Conservation (phyloP, 2,329 filamentous ascomycete genomes). For the Alternaria brassicae region DNA sequence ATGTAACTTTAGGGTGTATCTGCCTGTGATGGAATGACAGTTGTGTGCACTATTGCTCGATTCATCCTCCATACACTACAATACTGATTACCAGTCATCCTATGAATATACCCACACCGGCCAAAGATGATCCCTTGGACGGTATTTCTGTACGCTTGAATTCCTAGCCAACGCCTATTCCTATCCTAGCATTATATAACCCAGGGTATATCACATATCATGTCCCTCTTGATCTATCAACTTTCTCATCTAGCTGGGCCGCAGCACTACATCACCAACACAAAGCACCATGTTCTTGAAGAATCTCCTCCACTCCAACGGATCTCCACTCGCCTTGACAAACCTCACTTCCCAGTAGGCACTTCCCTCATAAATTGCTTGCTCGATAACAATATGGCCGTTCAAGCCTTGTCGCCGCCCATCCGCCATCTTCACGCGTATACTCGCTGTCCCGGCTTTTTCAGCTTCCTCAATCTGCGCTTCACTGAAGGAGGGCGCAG, state of each 20-base stretch:
- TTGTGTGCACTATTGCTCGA: too few species aligned
- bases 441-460: conserved; percentile 61
- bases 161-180: neutral
- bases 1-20: neutral
- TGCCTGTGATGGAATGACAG: too few species aligned
- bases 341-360: conserved; percentile 82
- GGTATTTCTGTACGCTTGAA: neutral
- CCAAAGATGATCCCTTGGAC: neutral
- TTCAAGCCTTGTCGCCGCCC: conserved; percentile 74
- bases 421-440: conserved; percentile 79
- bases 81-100: neutral
- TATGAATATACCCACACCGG: neutral
- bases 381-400: conserved; percentile 78
- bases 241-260: conserved; percentile 31
- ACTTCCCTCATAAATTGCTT: conserved; percentile 68
- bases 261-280: conserved; percentile 81
- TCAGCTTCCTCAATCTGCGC: conserved; percentile 44
- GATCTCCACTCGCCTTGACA: conserved; percentile 93
- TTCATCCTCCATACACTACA: neutral
- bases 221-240: neutral
- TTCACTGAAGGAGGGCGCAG: conserved; percentile 60
- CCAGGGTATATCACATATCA: neutral
- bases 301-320: conserved; percentile 92
- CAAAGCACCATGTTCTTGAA: conserved; percentile 94
- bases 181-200: neutral